Conservation (phyloP, 2,329 filamentous ascomycete species). For the Calonectria ilicicola region DNA sequence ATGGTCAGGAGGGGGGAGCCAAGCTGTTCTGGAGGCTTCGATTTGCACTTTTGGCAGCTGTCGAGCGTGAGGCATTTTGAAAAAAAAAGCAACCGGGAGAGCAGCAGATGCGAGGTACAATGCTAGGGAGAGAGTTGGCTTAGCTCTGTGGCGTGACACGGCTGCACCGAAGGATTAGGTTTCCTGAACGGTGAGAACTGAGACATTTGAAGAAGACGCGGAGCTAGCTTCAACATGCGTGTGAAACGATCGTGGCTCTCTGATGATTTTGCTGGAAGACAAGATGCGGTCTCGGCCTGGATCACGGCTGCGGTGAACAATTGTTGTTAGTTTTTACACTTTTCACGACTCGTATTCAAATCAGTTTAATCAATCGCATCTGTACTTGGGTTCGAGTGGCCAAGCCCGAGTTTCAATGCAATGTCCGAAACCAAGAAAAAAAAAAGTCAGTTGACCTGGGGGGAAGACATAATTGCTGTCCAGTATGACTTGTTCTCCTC, state of each 20-base stretch:
- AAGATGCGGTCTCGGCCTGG: neutral
- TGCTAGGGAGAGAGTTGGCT: neutral
- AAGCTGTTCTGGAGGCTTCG: conserved; percentile 13
- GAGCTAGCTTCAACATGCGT: neutral
- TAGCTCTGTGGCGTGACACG: neutral
- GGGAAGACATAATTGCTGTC: neutral
- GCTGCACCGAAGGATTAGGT: neutral
- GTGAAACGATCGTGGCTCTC: neutral
- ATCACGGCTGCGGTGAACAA: neutral
- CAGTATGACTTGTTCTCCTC: conserved; percentile 1
- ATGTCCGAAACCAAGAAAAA: neutral
- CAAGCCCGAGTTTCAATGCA: neutral
- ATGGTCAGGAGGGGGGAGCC: neutral
- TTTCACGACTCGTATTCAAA: neutral
- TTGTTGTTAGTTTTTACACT: neutral
- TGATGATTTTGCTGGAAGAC: neutral
- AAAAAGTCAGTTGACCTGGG: neutral
- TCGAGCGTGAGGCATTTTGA: conserved; percentile 18
- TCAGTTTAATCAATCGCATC: neutral
- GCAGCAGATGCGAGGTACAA: neutral
- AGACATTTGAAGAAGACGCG: neutral
- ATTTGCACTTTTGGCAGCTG: neutral
- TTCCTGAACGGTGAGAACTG: neutral
- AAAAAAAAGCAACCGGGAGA: neutral
- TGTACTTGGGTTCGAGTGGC: neutral